phyloP scores from a whole-genome alignment of 768 basidiomycete genomes.

The Trametes cingulata region DNA sequence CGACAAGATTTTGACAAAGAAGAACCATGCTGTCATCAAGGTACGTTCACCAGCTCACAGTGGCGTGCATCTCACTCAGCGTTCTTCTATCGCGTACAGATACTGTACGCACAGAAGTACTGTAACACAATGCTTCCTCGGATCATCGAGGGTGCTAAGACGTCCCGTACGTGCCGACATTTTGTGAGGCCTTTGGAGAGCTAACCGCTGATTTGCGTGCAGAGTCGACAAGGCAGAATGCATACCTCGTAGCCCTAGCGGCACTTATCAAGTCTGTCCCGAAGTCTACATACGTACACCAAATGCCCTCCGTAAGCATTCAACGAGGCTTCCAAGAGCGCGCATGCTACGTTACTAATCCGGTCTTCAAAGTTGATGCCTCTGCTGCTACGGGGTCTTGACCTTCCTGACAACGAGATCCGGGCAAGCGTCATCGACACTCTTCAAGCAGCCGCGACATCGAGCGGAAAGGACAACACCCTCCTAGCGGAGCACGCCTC shows the following conservation, averaged over 20 bases:
- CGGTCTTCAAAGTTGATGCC: slow-evolving; percentile 72
- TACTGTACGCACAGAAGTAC: slow-evolving; percentile 75
- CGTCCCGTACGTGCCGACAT: slow-evolving; percentile 47
- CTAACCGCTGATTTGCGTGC: background rate
- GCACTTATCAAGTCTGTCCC: slow-evolving; percentile 81
- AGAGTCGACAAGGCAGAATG: slow-evolving; percentile 58
- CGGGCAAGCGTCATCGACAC: slow-evolving; percentile 81
- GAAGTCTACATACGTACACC: slow-evolving; percentile 66
- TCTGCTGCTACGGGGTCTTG: slow-evolving; percentile 80
- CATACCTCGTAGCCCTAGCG: slow-evolving; percentile 82
- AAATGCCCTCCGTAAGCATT: slow-evolving; percentile 56
- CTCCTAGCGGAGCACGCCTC: slow-evolving; percentile 67
- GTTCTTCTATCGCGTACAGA: slow-evolving; percentile 45
- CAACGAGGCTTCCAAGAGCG: slow-evolving; percentile 20
- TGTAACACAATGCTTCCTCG: slow-evolving; percentile 71
- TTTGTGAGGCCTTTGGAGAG: too few species aligned
- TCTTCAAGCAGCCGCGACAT: slow-evolving; percentile 68
- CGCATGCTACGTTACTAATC: background rate
- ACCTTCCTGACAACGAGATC: slow-evolving; percentile 71
- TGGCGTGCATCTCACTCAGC: background rate
- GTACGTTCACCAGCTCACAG: slow-evolving; percentile 38
- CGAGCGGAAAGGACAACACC: slow-evolving; percentile 40
- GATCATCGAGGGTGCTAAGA: slow-evolving; percentile 67
- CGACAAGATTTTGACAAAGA: slow-evolving; percentile 71
- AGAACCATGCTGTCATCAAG: slow-evolving; percentile 75